Percentiles rank a stretch among this genome's conserved stretches.
phyloP scores from a whole-genome alignment of 495 filamentous ascomycete species.

The Xylaria castorea region DNA sequence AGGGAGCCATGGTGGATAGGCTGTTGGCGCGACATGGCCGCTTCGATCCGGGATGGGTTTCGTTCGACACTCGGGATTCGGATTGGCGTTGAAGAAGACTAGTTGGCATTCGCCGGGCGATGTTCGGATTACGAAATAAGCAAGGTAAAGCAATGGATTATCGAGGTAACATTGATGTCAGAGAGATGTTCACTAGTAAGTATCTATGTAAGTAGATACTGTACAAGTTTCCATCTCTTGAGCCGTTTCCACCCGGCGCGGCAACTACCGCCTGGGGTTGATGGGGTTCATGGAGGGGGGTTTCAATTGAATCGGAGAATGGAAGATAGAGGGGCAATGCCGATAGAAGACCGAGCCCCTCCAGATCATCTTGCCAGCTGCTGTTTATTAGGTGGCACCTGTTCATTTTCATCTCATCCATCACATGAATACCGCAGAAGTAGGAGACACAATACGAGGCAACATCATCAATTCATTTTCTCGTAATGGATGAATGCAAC shows the following conservation, averaged over 20 bases:
- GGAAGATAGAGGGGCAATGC: constrained; percentile 31
- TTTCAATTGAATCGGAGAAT: not conserved
- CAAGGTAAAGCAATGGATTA: not conserved
- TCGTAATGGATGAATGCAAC: not conserved
- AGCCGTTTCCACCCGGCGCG: constrained; percentile 39
- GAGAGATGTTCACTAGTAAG: not conserved
- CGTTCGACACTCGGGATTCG: not conserved
- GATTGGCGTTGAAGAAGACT: not conserved
- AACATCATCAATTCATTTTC: constrained; percentile 4
- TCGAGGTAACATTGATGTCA: not conserved
- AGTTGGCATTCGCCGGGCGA: not conserved
- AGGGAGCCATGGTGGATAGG: constrained; percentile 69
- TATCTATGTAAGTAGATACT: not conserved
- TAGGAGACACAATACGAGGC: not conserved
- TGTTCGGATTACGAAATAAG: not conserved
- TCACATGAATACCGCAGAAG: not conserved
- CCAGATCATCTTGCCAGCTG: not conserved
- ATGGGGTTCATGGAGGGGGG: too few species aligned
- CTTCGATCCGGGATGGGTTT: not conserved
- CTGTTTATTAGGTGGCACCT: not conserved
- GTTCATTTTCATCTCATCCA: not conserved
- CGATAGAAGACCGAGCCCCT: constrained; percentile 9
- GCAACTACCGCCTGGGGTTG: not conserved
- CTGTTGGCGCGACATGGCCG: constrained; percentile 2
- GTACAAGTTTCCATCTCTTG: constrained; percentile 4